phyloP scores from a whole-genome alignment of 345 rosid genomes.

The Pugionium cornutum region DNA sequence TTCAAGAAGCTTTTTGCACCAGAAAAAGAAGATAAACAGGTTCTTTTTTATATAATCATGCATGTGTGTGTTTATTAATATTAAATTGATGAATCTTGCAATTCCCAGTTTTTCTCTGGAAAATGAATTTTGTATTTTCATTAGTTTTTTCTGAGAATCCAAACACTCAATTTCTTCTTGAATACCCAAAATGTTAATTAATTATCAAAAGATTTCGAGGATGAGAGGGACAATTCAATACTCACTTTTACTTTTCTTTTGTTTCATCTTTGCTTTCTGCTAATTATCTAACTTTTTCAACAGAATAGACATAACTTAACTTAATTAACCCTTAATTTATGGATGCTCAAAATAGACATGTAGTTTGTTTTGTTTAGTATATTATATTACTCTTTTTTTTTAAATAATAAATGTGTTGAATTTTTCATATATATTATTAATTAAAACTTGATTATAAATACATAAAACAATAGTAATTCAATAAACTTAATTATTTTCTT shows the following conservation, averaged over 20 bases:
- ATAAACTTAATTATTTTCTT: too few relatives aligned
- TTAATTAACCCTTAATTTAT: conserved; percentile 25
- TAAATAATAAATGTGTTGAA: too few relatives aligned
- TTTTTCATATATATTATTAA: too few relatives aligned
- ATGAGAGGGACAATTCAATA: conserved; percentile 24
- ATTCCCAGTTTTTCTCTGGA: not conserved
- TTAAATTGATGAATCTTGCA: not conserved
- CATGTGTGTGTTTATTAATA: conserved; percentile 6
- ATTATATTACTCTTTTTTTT: too few relatives aligned
- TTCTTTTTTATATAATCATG: conserved; percentile 16
- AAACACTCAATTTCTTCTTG: conserved; percentile 14
- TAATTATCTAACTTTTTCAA: conserved; percentile 25
- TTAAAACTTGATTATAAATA: too few relatives aligned
- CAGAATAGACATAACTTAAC: conserved; percentile 22
- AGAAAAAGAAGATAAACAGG: conserved; percentile 16
- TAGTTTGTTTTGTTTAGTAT: not conserved
- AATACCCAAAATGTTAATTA: conserved; percentile 7
- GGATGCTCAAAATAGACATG: conserved; percentile 20
- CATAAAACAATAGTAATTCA: too few relatives aligned
- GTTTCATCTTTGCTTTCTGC: conserved; percentile 24
- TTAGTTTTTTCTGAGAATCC: conserved; percentile 17
- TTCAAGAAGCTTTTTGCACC: conserved; percentile 26
- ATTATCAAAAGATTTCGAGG: conserved; percentile 10
- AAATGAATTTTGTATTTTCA: conserved; percentile 7
- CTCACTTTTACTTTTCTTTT: conserved; percentile 6